Conservation (phyloP, 305 asterid species). For the Fraxinus nigra region DNA sequence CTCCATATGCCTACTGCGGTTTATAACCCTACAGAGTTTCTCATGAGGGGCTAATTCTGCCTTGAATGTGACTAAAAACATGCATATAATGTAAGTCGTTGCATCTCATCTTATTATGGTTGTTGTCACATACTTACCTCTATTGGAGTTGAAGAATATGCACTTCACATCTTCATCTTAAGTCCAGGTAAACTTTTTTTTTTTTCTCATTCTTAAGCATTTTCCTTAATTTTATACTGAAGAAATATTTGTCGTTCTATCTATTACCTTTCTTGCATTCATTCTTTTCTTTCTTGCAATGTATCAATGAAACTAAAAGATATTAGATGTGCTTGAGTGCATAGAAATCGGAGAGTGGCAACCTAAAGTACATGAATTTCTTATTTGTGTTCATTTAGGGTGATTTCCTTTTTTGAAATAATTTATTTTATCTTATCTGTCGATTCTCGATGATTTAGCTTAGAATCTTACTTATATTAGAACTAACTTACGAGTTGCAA, state of each 20-base stretch:
- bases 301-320: not conserved
- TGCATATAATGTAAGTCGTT: slow-evolving; percentile 44
- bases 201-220: not conserved
- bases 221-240: not conserved
- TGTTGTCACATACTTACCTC: too few relatives aligned
- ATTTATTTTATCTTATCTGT: too few relatives aligned
- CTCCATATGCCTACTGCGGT: slow-evolving; percentile 36
- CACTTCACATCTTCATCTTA: not conserved
- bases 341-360: not conserved
- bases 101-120: not conserved
- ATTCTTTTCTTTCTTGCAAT: not conserved
- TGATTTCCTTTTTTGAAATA: not conserved
- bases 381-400: not conserved
- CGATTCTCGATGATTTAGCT: too few relatives aligned
- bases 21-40: slow-evolving; percentile 16
- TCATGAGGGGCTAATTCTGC: slow-evolving; percentile 21
- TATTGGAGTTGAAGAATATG: not conserved
- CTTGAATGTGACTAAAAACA: slow-evolving; percentile 23
- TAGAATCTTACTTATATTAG: not conserved
- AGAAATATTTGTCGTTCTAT: not conserved
- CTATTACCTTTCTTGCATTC: not conserved
- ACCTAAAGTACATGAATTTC: not conserved
- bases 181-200: not conserved
- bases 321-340: not conserved
- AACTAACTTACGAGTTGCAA: slow-evolving; percentile 65